Evolutionary conservation across 1,284 basidiomycete genomes (phyloP), one percentile per base, ranked within the genome.

Genomic region (Puccinia polysora): DNA sequence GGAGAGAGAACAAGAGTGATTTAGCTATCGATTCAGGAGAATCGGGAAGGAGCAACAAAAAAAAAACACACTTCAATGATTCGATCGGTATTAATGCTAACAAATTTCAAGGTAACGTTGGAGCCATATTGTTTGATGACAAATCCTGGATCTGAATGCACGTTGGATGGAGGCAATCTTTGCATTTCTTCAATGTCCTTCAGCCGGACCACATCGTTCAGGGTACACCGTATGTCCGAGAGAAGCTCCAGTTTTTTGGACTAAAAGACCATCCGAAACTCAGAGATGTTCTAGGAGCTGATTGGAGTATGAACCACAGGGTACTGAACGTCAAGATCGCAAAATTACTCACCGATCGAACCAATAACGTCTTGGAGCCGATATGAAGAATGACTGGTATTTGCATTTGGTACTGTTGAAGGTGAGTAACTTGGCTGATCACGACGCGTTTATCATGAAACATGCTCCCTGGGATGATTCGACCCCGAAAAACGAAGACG

Each of bases 181-280:
- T 80, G 75, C 94, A 84, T 64, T 28, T 64, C 60, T 45, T 64
- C 60, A 34, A 94, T 81, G 71, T 91, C 88, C 78, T 89, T 90
- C 18, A 76, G 77, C 56, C 79, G 79, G 12, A 76, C 77, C 34
- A 80, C 75, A 28, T 78, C 78, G 45, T 79, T 78, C 43, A 81
- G 53, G 0, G 75, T 62, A 75, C 78, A 70, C 36, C 62, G 75
- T 65, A 76, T 72, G 62, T 67, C 43, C 62, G 47, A 58, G 8
- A 50, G 40, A 23, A 65, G 30, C 2, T 28, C 40, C 55, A 80
- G 75, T 47, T 74, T 55, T 25, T 75, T 73, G 50, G 60, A 38
- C 60, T 64, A 49, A 15, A 2, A 64, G n/a, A n/a, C n/a, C n/a
- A n/a, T n/a, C n/a, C n/a, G n/a, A n/a, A n/a, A n/a, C n/a, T n/a